These are phyloP conservation scores for Amanita molliuscula DNA, from an alignment of 768 basidiomycete genomes.

Conservation along the genomic window DNA sequence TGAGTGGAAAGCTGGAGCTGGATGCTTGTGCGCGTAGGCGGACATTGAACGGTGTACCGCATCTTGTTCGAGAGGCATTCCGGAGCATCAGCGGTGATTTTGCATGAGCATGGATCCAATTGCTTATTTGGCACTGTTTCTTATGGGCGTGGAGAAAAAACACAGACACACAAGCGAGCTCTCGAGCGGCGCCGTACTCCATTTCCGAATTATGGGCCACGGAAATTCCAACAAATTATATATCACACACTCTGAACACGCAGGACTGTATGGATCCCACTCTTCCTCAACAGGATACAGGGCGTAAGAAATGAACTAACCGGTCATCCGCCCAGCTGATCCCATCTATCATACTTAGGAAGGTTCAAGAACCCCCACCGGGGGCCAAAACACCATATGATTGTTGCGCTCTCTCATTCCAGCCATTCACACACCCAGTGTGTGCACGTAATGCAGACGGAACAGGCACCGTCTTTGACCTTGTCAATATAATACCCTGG, in stretches of 20 bases:
- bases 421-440: conserved; percentile 84
- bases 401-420: conserved; percentile 86
- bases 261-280: conserved; percentile 72
- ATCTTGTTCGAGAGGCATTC: conserved; percentile 14
- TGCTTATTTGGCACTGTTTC: background rate
- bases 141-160: background rate
- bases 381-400: conserved; percentile 72
- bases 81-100: conserved; percentile 1
- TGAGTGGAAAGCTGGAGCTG: conserved; percentile 3
- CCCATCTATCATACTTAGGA: conserved; percentile 32
- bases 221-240: conserved; percentile 83
- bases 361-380: conserved; percentile 56
- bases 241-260: conserved; percentile 83
- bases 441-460: conserved; percentile 77
- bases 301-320: conserved; percentile 32
- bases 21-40: conserved; percentile 14
- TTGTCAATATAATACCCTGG: conserved; percentile 92
- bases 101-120: background rate
- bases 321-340: conserved; percentile 7
- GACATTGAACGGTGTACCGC: conserved; percentile 28
- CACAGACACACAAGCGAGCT: background rate
- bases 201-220: conserved; percentile 53
- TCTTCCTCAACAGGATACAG: conserved; percentile 69
- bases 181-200: background rate
- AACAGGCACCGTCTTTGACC: conserved; percentile 74